A percentile compares a stretch with the other conserved stretches of the same genome.
Evolutionary conservation across 768 basidiomycete species (phyloP).

Genomic region (Pilatotrama ljubarskyi): DNA sequence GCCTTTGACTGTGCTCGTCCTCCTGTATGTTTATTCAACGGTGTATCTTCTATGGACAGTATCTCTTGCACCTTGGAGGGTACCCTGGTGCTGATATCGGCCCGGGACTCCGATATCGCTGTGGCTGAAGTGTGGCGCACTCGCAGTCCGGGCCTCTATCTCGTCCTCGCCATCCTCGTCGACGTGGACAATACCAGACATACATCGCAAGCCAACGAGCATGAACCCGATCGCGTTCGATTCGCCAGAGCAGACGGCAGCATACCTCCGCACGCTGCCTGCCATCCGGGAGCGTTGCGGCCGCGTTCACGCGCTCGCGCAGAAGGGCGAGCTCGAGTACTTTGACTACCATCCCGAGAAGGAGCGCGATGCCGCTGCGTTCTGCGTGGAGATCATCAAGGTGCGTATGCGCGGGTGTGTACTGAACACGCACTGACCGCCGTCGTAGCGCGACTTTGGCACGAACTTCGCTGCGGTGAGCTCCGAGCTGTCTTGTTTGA

Average conservation of each 20-base stretch:
- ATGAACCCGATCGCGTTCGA: conserved; percentile 6
- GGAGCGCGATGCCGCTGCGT: conserved; percentile 66
- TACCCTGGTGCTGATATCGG: too few relatives aligned
- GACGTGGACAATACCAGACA: too few relatives aligned
- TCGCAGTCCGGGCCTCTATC: too few relatives aligned
- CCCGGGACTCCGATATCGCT: too few relatives aligned
- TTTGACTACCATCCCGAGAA: conserved; percentile 84
- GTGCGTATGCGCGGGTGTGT: conserved; percentile 45
- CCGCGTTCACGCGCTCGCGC: conserved; percentile 76
- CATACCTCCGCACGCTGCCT: conserved; percentile 81
- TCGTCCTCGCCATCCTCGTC: too few relatives aligned
- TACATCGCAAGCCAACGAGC: background rate
- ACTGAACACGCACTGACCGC: background rate
- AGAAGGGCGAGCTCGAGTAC: conserved; percentile 73
- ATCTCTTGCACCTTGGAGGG: too few relatives aligned
- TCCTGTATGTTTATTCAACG: too few relatives aligned
- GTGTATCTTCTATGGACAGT: too few relatives aligned
- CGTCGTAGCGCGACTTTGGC: conserved; percentile 73
- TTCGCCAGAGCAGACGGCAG: conserved; percentile 11
- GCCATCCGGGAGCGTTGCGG: conserved; percentile 87
- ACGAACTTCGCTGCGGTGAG: conserved; percentile 63
- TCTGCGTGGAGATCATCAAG: conserved; percentile 77
- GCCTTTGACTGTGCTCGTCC: too few relatives aligned
- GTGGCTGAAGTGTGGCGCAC: too few relatives aligned
- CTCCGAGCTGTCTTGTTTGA: background rate